Conservation (phyloP, 345 rosid genomes). For the Fremontodendron californicum region DNA sequence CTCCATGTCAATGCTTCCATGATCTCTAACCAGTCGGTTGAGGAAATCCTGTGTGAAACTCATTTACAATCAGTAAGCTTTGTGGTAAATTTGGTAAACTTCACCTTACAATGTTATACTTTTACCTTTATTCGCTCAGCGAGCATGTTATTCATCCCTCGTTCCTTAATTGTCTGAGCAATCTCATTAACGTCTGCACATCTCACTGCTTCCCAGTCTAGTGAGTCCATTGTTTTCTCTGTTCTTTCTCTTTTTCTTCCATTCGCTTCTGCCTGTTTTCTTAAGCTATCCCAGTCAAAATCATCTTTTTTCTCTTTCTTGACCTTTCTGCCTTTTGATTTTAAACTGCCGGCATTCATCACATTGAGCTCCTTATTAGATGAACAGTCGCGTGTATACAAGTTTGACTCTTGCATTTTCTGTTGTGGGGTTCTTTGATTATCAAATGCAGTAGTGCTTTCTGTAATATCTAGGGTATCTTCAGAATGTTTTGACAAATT, state of each 20-base stretch:
- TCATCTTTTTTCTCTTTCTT: constrained; percentile 43
- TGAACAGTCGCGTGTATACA: constrained; percentile 27
- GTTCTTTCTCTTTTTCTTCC: constrained; percentile 53
- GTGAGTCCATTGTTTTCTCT: constrained; percentile 61
- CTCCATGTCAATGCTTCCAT: constrained; percentile 80
- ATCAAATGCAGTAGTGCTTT: constrained; percentile 35
- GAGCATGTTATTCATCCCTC: constrained; percentile 90
- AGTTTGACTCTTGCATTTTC: constrained; percentile 30
- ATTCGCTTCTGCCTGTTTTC: constrained; percentile 50
- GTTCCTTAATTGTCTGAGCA: constrained; percentile 68
- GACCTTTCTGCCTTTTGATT: constrained; percentile 45
- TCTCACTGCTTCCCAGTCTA: constrained; percentile 88
- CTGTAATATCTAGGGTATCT: constrained; percentile 32
- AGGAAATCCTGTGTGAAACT: constrained; percentile 72
- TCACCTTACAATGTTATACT: neutral
- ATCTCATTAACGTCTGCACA: constrained; percentile 52
- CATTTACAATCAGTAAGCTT: constrained; percentile 15
- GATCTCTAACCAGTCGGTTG: constrained; percentile 60
- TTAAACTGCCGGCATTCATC: constrained; percentile 26
- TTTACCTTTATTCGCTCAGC: constrained; percentile 86
- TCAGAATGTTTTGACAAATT: constrained; percentile 25
- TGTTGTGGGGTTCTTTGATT: constrained; percentile 24
- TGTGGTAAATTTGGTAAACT: neutral
- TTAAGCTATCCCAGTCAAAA: constrained; percentile 80
- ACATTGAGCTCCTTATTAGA: constrained; percentile 29